Evolutionary conservation across 257 asterid genomes (phyloP), one percentile per base, ranked within the genome.

Genomic region (Mitragyna speciosa): DNA sequence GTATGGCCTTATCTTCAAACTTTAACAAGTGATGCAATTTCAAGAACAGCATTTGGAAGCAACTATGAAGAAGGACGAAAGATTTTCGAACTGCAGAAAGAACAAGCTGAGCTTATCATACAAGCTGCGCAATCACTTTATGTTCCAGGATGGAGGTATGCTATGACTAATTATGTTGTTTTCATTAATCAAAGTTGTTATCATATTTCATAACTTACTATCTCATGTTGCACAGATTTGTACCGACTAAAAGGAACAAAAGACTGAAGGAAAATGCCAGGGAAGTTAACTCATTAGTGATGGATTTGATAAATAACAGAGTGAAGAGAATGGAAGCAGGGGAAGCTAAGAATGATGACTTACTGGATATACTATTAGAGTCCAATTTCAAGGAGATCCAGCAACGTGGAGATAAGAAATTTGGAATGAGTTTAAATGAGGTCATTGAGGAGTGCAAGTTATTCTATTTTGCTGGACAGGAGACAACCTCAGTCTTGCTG

Each of bases 391-490:
- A 28, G 31, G 75, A 75, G 39, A 79, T 69, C 10, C 28, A 71
- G 24, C 73, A 75, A 52, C 59, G 49, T 4, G 81, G 83, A 10
- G 41, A 76, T 24, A 70, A 75, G 31, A 76, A 79, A 17, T 49
- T 20, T 0, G 86, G 85, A 54, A 79, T 85, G 85, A 85, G 84
- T 56, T 52, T 79, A 0, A 65, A 78, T 15, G 83, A 85, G 12
- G 45, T 82, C 6, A 56, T 85, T 48, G 85, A 82, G 24, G 88
- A 82, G 52, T 85, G 88, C 81, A 79, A 70, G 43, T 10, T 85
- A 16, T 85, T 85, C 56, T 85, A 82, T 51, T 71, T 85, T 47
- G 88, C 82, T 12, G 88, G 88, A 17, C 86, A 85, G 69, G 86
- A 85, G 59, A 82, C 86, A 0, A 79, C 82, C 12, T 51, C 84